These are phyloP conservation scores for Scleromitrula shiraiana DNA, from an alignment of 2,329 filamentous ascomycete genomes.

Conservation along the genomic window DNA sequence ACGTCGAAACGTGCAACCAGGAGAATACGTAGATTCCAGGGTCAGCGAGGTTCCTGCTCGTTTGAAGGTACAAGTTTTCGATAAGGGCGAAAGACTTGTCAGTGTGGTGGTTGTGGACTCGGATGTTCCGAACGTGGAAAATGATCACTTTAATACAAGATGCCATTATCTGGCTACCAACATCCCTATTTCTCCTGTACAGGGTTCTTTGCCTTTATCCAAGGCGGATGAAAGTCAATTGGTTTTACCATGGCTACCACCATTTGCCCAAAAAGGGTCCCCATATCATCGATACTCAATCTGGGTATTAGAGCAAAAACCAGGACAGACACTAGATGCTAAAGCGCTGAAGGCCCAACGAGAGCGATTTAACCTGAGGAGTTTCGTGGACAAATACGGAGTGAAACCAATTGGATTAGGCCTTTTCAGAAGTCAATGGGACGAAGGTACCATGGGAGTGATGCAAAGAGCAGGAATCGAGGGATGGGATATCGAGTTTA, in stretches of 20 bases:
- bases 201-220: slow-evolving; percentile 56
- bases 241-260: slow-evolving; percentile 72
- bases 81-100: slow-evolving; percentile 71
- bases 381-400: slow-evolving; percentile 61
- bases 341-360: slow-evolving; percentile 48
- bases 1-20: slow-evolving; percentile 60
- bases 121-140: slow-evolving; percentile 75
- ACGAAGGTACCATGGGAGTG: slow-evolving; percentile 76
- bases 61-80: slow-evolving; percentile 78
- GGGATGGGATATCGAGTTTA: slow-evolving; percentile 77
- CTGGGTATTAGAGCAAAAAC: slow-evolving; percentile 73
- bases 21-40: slow-evolving; percentile 67
- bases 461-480: slow-evolving; percentile 72
- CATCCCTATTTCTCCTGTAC: slow-evolving; percentile 53
- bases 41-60: slow-evolving; percentile 67
- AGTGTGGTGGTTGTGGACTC: slow-evolving; percentile 81
- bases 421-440: slow-evolving; percentile 85
- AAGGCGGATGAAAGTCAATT: slow-evolving; percentile 55
- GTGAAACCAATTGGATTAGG: slow-evolving; percentile 72
- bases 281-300: slow-evolving; percentile 85
- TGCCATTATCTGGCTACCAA: slow-evolving; percentile 83
- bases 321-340: slow-evolving; percentile 51
- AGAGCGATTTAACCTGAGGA: slow-evolving; percentile 67
- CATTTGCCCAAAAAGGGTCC: slow-evolving; percentile 80
- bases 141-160: slow-evolving; percentile 68